Base-by-base conservation (phyloP, 108 stramenopile genomes). In the Pseudonitzschia delicatissima region DNA sequence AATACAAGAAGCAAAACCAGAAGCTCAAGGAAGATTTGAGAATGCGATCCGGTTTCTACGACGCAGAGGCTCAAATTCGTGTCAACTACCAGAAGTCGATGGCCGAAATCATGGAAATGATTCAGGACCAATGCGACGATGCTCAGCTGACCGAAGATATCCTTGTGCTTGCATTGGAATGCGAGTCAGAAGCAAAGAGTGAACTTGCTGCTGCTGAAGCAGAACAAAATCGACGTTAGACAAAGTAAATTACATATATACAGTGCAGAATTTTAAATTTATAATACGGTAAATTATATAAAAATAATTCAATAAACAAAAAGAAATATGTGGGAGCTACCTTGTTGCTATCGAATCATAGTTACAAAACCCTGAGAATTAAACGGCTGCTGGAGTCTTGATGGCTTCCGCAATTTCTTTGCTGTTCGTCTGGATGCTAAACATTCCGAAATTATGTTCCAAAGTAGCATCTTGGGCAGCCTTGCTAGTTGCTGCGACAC, bases 381-480 rank as follows among this genome's bases (percentile, higher is more conserved):
- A n/a, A n/a, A n/a, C n/a, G n/a, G n/a, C n/a, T n/a, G n/a, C n/a
- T n/a, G n/a, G n/a, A n/a, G n/a, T n/a, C n/a, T 44, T 44, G 45
- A 76, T 35, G 1, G 82, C 67, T 15, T 32, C 76, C 13, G 74
- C 21, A 37, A 90, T 61, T 60, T 83, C 85, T 6, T 67, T 74
- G 60, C 69, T 68, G 9, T 60, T 83, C 48, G 77, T 78, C 18
- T 81, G 73, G 35, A 75, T 72, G 15, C 78, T 80, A 74, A 91
- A 91, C 90, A 91, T 86, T 18, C 83, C 81, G 62, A 86, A 87
- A 57, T 77, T 87, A 63, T 85, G 74, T 73, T 80, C 77, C n/a
- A 82, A 77, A 13, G 87, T 74, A 32, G 81, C 82, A 5, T 87
- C 82, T 40, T 91, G 87, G 15, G 73, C 87, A 55, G 66, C 83